phyloP scores from a whole-genome alignment of 192 early-diverging fungal genomes.

The Linnemannia zychae region DNA sequence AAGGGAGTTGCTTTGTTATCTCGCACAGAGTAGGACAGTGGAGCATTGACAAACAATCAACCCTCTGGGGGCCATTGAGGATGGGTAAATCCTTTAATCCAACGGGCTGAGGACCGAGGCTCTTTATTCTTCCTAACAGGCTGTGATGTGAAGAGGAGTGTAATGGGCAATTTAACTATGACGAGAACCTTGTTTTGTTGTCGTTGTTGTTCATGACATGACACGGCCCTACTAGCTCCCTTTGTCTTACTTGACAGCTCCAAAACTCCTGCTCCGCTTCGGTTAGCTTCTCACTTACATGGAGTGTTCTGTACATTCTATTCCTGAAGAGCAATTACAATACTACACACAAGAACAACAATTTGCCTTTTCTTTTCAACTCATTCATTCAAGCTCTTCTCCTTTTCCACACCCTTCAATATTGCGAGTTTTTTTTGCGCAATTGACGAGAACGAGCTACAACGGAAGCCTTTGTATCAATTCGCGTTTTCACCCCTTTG shows the following conservation, averaged over 20 bases:
- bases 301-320: background rate
- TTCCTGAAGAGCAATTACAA: background rate
- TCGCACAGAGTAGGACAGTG: too few relatives aligned
- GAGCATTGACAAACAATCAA: too few relatives aligned
- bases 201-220: background rate
- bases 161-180: background rate
- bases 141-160: background rate
- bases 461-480: background rate
- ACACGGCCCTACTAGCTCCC: background rate
- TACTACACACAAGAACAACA: background rate
- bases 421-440: background rate
- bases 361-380: too few relatives aligned
- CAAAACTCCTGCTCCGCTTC: conserved; percentile 4
- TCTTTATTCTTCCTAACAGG: background rate
- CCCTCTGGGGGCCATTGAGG: too few relatives aligned
- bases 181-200: background rate
- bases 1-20: background rate
- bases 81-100: too few relatives aligned
- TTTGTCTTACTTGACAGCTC: background rate
- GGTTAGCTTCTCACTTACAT: background rate
- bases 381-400: too few relatives aligned
- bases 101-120: background rate
- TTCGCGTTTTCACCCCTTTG: too few relatives aligned
- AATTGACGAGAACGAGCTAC: background rate
- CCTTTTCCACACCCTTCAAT: background rate